Conservation (phyloP, 2,329 filamentous ascomycete genomes). For the Penicillium corylophilum region DNA sequence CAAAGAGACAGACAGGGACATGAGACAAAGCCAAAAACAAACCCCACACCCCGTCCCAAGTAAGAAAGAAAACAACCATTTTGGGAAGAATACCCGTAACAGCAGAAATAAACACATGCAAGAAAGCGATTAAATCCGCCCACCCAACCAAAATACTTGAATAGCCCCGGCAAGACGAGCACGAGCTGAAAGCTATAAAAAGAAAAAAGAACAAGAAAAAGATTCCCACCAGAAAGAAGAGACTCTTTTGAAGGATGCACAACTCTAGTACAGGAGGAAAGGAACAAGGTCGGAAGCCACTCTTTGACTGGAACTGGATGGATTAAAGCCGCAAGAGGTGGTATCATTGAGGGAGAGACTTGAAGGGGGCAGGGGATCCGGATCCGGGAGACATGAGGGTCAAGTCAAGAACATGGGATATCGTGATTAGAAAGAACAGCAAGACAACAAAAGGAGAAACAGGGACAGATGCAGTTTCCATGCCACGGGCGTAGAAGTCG, state of each 20-base stretch:
- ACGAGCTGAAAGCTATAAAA: not conserved
- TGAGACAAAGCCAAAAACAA: not conserved
- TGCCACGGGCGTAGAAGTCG: conserved; percentile 19
- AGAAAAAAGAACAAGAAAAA: conserved; percentile 9
- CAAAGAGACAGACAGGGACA: not conserved
- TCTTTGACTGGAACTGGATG: conserved; percentile 26
- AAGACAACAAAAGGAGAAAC: conserved; percentile 6
- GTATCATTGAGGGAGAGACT: conserved; percentile 37
- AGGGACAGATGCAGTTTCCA: conserved; percentile 18
- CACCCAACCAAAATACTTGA: conserved; percentile 13
- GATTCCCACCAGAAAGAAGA: conserved; percentile 19
- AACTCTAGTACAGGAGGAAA: conserved; percentile 25
- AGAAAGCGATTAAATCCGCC: conserved; percentile 8
- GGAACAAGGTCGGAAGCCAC: conserved; percentile 26
- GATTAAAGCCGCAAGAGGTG: conserved; percentile 31
- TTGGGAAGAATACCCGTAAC: not conserved
- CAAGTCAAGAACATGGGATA: conserved; percentile 32
- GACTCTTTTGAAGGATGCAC: conserved; percentile 13
- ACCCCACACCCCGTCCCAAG: not conserved
- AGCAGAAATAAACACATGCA: not conserved
- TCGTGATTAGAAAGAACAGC: conserved; percentile 34
- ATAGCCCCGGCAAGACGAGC: conserved; percentile 8
- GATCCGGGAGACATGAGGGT: conserved; percentile 32
- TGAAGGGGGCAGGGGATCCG: conserved; percentile 16
- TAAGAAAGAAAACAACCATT: not conserved